These are phyloP conservation scores for Penicillium olsonii DNA, from an alignment of 2,329 filamentous ascomycete genomes.

Conservation along the genomic window DNA sequence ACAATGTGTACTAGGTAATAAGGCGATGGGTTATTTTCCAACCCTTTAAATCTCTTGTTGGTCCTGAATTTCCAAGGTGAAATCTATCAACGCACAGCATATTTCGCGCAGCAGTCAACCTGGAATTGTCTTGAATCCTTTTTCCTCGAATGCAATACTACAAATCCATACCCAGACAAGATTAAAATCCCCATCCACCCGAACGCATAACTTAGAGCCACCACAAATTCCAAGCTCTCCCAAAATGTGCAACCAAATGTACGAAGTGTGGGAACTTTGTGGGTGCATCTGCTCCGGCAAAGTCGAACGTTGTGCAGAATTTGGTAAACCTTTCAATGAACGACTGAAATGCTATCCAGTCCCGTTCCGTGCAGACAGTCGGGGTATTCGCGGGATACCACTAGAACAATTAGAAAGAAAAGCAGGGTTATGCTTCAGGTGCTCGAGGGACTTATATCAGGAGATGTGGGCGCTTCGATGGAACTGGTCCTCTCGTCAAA, in stretches of 20 bases:
- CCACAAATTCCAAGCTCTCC: background rate
- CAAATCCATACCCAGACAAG: too few relatives aligned
- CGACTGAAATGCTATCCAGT: background rate
- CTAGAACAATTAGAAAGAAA: conserved; percentile 16
- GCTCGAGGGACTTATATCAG: conserved; percentile 1
- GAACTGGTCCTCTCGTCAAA: conserved; percentile 7
- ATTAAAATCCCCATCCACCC: background rate
- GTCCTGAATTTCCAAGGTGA: too few relatives aligned
- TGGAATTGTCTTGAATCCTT: too few relatives aligned
- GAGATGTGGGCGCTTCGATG: conserved; percentile 10
- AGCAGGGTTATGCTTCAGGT: background rate
- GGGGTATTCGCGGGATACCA: background rate
- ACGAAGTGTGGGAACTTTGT: conserved; percentile 2
- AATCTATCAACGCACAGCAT: too few relatives aligned
- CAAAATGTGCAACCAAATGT: conserved; percentile 3
- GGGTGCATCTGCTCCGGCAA: conserved; percentile 1
- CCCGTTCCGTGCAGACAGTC: background rate
- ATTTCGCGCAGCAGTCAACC: too few relatives aligned
- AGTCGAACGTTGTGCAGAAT: conserved; percentile 2
- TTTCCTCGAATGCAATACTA: too few relatives aligned
- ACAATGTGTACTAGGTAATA: background rate
- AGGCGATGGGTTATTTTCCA: too few relatives aligned
- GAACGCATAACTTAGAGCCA: background rate
- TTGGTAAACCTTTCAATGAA: background rate
- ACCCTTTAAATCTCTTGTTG: too few relatives aligned